Evolutionary conservation across 2,329 filamentous ascomycete genomes (phyloP), one percentile per base, ranked within the genome.

Genomic region (Fusarium subglutinans): DNA sequence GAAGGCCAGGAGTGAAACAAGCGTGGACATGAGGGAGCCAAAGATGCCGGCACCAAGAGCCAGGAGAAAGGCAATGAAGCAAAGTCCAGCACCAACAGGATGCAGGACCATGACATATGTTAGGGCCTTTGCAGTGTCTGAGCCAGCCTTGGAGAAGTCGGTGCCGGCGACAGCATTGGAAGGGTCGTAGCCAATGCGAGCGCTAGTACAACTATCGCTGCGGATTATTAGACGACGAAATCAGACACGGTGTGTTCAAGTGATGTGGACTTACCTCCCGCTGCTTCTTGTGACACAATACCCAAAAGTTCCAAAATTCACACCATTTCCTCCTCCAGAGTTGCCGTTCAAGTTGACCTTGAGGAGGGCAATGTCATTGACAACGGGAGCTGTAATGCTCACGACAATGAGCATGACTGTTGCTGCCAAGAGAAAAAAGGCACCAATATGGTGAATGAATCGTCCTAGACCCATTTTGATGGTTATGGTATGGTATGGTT

Each of bases 91-190:
- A n/a, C 86, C 88, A 76, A 92, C 82, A 35, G 90, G 89, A 82
- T 92, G 90, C 66, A 92, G 85, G 59, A 92, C 81, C 88, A 92
- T 89, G 70, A 88, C 87, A 72, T 84, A 83, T 47, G 90, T 91
- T 45, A 91, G 83, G 35, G 80, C 82, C 72, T 85, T 84, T 66
- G 85, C 81, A 41, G 87, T 86, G 69, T 83, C 80, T 65, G 82
- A 80, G 26, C 85, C 82, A 65, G 84, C 82, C 55, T 80, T 74
- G 70, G 84, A 84, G 79, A 87, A 86, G 43, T 81, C 64, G 53
- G 80, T 82, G 61, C 78, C 76, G 63, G 76, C 54, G 74, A 91
- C 82, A 69, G 88, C 80, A 6, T 80, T 66, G 56, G 86, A 84
- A 20, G 88, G 87, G 73, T 86, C 83, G 82, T 92, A 92, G 76